Evolutionary conservation across 768 basidiomycete genomes (phyloP).

Genomic region (Suillus variegatus): DNA sequence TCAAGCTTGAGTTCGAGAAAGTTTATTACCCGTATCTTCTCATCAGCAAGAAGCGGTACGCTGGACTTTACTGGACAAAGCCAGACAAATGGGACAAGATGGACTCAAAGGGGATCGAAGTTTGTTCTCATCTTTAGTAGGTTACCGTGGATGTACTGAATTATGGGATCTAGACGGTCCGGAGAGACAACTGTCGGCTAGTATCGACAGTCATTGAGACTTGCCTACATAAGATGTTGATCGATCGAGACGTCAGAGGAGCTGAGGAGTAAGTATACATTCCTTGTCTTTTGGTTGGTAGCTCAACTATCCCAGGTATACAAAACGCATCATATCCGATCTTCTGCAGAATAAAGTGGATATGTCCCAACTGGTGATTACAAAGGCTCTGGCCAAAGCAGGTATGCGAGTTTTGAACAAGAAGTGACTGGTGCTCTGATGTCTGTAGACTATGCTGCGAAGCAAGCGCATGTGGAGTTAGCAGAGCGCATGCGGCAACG

Average conservation of each 20-base stretch:
- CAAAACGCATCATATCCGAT: conserved; percentile 91
- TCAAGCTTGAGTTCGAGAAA: conserved; percentile 99
- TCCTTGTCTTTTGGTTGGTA: background rate
- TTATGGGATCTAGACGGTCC: conserved; percentile 71
- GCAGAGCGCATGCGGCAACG: conserved; percentile 95
- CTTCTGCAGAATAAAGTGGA: conserved; percentile 95
- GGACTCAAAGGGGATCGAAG: conserved; percentile 99
- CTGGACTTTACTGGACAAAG: conserved; percentile 96
- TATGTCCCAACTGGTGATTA: conserved; percentile 99
- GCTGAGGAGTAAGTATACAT: conserved; percentile 78
- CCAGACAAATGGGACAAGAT: conserved; percentile 97
- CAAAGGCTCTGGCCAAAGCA: conserved; percentile 91
- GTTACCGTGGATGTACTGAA: conserved; percentile 1
- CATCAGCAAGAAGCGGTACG: conserved; percentile 98
- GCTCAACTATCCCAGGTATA: conserved; percentile 61
- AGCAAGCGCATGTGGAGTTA: conserved; percentile 96
- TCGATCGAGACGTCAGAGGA: conserved; percentile 90
- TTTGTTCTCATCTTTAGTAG: conserved; percentile 32
- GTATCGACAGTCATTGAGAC: conserved; percentile 98
- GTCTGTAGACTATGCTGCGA: conserved; percentile 79
- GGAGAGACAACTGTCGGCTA: conserved; percentile 97
- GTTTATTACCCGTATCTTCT: conserved; percentile 98
- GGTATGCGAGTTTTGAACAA: conserved; percentile 43
- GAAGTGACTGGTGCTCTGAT: background rate
- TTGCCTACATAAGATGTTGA: conserved; percentile 96